Percentiles rank a stretch among this genome's conserved stretches.
phyloP scores from a whole-genome alignment of 164 flowering plant genomes.

The Chimonanthus salicifolius region DNA sequence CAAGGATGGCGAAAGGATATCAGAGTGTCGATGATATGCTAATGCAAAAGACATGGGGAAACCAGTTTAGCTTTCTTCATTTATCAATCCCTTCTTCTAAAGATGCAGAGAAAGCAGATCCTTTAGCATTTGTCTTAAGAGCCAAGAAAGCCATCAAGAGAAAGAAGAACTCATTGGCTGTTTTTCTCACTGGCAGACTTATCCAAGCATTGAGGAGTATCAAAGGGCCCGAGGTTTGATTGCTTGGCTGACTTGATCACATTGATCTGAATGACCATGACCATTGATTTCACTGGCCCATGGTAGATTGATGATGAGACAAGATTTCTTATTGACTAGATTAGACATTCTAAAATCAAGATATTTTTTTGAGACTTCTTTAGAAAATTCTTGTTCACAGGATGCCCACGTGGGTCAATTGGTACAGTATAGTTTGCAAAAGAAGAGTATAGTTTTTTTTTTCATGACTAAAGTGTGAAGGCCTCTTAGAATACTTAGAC shows the following conservation, averaged over 20 bases:
- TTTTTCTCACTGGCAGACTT: slow-evolving; percentile 27
- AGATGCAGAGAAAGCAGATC: slow-evolving; percentile 12
- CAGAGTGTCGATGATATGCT: slow-evolving; percentile 39
- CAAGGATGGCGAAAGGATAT: slow-evolving; percentile 35
- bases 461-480: too few relatives aligned
- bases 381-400: too few relatives aligned
- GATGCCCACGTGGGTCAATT: too few relatives aligned
- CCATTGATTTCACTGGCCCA: background rate
- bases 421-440: too few relatives aligned
- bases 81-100: slow-evolving; percentile 11
- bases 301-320: background rate
- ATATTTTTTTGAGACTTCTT: too few relatives aligned
- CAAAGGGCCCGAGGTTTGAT: slow-evolving; percentile 40
- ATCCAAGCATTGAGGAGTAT: slow-evolving; percentile 25
- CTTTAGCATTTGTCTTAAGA: slow-evolving; percentile 26
- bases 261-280: background rate
- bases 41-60: slow-evolving; percentile 30
- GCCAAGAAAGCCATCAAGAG: slow-evolving; percentile 28
- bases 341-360: background rate
- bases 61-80: slow-evolving; percentile 23
- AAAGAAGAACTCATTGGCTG: slow-evolving; percentile 30
- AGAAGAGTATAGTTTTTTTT: too few relatives aligned
- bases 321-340: too few relatives aligned
- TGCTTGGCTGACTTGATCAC: background rate
- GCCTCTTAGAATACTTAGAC: too few relatives aligned